Base-by-base conservation (phyloP, 2,329 filamentous ascomycete species). In the Clarireedia paspali region DNA sequence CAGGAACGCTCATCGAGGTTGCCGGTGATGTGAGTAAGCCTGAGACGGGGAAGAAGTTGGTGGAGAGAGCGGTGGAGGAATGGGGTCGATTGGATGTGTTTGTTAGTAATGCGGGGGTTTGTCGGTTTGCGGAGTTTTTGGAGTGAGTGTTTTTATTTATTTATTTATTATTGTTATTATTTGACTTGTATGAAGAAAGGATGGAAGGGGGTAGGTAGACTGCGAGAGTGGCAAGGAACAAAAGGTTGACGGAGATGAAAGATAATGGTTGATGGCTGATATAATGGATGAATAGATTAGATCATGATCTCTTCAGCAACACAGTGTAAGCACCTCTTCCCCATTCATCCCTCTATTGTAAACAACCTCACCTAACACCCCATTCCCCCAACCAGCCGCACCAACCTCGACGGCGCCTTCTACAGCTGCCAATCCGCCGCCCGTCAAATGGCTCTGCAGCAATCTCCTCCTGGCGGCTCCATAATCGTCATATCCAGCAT, bases 401-500 rank as follows among this genome's bases (percentile, higher is more conserved):
- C 88, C 50, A 96, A 96, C 72, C 83, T 96, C 62, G 84, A 86
- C 63, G 91, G 91, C 46, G 88, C 90, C n/a, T 95, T 95, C 74
- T 91, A 91, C 74, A 80, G 88, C 38, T 85, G 88, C 23, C 91
- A 95, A 75, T 88, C 90, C 0, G 91, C 89, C 2, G 90, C 89
- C 1, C 81, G 85, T 2, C 89, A 94, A 69, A 94, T 96, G 87
- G 84, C 86, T 0, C 62, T 68, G 30, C 78, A 88, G 64, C 74
- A 76, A 0, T 71, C 81, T 5, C 54, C 54, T 12, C 39, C 30
- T 0, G 89, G 90, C 15, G 91, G 91, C 36, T 85, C 82, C 64
- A 94, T 96, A 66, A 92, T 91, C 62, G 87, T 81, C 53, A 77
- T 91, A 40, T 85, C 81, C 6, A 87, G 83, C 62, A 89, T 91